Percentiles rank a stretch among this genome's conserved stretches.
phyloP scores from a whole-genome alignment of 176 grass and related monocot genomes.

The Aegilops speltoides region DNA sequence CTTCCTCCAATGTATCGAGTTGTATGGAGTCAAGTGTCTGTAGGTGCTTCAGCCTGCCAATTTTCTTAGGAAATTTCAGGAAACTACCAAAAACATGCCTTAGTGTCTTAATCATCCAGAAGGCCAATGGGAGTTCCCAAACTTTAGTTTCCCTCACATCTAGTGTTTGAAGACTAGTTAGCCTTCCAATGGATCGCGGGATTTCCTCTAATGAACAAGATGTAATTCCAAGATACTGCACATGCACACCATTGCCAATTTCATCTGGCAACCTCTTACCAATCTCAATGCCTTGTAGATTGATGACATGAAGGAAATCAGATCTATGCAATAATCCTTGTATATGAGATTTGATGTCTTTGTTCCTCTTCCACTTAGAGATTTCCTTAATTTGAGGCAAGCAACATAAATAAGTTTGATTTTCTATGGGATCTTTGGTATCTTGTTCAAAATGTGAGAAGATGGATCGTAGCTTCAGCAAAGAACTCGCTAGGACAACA shows the following conservation, averaged over 20 bases:
- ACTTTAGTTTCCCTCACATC: conserved; percentile 18
- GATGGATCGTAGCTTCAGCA: conserved; percentile 35
- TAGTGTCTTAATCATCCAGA: conserved; percentile 21
- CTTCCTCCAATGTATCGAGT: neutral
- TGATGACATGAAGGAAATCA: conserved; percentile 23
- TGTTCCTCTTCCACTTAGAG: no score
- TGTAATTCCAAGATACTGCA: conserved; percentile 9
- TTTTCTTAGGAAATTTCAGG: neutral
- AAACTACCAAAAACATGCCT: conserved; percentile 15
- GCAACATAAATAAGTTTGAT: no score
- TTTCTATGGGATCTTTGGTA: no score
- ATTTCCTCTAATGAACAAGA: conserved; percentile 1
- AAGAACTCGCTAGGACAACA: neutral
- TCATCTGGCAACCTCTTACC: conserved; percentile 1
- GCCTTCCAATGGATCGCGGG: neutral
- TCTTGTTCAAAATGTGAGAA: conserved; percentile 25
- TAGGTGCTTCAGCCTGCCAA: conserved; percentile 8
- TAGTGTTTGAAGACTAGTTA: conserved; percentile 24
- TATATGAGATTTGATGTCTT: neutral
- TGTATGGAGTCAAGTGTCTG: conserved; percentile 28
- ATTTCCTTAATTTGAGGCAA: no score
- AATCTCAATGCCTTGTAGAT: conserved; percentile 20
- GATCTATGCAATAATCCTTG: neutral
- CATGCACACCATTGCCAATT: conserved; percentile 21
- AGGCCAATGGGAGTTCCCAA: neutral